These are phyloP conservation scores for Populus hybrid DNA, from an alignment of 441 rosid genomes.

Conservation along the genomic window DNA sequence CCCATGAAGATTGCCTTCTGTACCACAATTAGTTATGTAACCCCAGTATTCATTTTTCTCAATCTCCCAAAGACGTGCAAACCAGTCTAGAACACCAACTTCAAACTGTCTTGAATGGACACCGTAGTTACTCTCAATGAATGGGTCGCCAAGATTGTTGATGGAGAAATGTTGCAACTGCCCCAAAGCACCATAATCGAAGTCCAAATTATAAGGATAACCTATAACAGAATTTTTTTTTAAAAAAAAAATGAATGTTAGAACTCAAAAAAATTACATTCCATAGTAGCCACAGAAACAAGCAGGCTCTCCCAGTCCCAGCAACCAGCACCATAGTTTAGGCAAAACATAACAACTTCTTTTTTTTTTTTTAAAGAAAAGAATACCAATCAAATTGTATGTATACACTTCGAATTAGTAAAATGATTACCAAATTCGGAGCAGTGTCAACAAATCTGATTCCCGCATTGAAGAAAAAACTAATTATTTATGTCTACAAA, in stretches of 20 bases:
- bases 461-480: no score
- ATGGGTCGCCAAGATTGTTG: slow-evolving; percentile 94
- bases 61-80: slow-evolving; percentile 96
- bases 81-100: slow-evolving; percentile 96
- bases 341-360: no score
- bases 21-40: slow-evolving; percentile 92
- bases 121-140: slow-evolving; percentile 94
- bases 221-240: slow-evolving; percentile 39
- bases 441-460: no score
- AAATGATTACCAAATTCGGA: no score
- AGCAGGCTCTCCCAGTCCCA: not conserved
- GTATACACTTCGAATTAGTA: no score
- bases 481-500: no score
- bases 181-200: slow-evolving; percentile 81
- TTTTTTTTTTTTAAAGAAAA: no score
- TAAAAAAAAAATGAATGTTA: not conserved
- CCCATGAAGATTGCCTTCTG: slow-evolving; percentile 97
- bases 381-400: no score
- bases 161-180: slow-evolving; percentile 94
- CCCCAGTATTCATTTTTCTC: slow-evolving; percentile 94
- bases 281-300: not conserved
- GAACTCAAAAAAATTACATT: not conserved
- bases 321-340: not conserved
- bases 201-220: slow-evolving; percentile 89
- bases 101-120: slow-evolving; percentile 96